Evolutionary conservation across 805 yeast genomes (phyloP).

Genomic region (Candida railenensis): DNA sequence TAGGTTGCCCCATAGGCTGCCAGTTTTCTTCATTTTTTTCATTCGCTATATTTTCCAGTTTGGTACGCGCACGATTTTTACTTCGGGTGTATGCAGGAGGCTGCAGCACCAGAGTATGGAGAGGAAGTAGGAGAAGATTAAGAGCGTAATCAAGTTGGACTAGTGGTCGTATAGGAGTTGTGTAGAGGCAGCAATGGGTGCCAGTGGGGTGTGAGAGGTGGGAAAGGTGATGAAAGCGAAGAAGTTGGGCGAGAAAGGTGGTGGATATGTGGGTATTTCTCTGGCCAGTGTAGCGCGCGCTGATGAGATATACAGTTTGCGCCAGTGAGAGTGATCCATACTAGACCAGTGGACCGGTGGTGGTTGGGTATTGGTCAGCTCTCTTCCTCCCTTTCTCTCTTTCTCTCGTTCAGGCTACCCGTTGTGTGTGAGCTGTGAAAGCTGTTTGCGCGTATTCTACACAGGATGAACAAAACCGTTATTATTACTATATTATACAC

Average conservation of each 20-base stretch:
- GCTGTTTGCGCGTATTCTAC: too few relatives aligned
- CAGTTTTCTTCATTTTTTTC: background rate
- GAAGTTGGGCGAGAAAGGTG: background rate
- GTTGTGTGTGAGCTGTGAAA: too few relatives aligned
- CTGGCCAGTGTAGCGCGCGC: background rate
- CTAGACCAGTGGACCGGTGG: too few relatives aligned
- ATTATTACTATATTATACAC: too few relatives aligned
- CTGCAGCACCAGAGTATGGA: background rate
- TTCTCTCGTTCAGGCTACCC: too few relatives aligned
- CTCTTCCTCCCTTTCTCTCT: too few relatives aligned
- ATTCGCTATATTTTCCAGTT: background rate
- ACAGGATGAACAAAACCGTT: too few relatives aligned
- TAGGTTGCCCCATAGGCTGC: too few relatives aligned
- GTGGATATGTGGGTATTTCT: background rate
- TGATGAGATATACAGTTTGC: background rate
- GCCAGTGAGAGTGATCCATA: too few relatives aligned
- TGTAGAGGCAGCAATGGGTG: background rate
- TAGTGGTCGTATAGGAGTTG: background rate
- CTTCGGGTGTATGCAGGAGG: background rate
- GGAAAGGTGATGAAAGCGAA: too few relatives aligned
- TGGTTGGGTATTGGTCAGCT: too few relatives aligned
- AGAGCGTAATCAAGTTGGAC: conserved; percentile 1
- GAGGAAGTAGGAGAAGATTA: background rate
- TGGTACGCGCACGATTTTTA: background rate
- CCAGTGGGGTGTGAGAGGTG: background rate